Conservation (phyloP, 139 green algal genomes). For the Micromonas pusilla region DNA sequence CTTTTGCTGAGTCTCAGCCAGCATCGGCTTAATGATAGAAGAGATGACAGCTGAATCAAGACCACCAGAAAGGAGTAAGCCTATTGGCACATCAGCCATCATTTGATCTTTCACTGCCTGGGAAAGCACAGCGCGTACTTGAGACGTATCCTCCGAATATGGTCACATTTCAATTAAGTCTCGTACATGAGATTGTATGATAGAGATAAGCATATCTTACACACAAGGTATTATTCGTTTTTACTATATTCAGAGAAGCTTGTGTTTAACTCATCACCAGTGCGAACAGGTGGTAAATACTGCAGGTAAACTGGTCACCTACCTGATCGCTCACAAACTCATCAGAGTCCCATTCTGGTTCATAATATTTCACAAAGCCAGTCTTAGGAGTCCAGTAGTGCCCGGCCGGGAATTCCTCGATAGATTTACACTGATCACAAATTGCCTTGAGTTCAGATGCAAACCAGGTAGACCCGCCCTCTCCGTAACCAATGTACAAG, state of each 20-base stretch:
- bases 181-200: too few relatives aligned
- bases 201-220: too few relatives aligned
- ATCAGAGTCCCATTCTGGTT: constrained; percentile 22
- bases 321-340: not conserved
- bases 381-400: constrained; percentile 24
- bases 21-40: constrained; percentile 43
- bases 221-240: too few relatives aligned
- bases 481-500: constrained; percentile 83
- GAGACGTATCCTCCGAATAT: constrained; percentile 21
- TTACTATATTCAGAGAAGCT: too few relatives aligned
- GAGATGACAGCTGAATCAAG: constrained; percentile 82
- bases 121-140: constrained; percentile 23
- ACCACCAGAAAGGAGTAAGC: constrained; percentile 89
- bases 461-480: constrained; percentile 75
- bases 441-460: constrained; percentile 93
- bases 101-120: constrained; percentile 78
- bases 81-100: constrained; percentile 89
- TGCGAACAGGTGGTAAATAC: too few relatives aligned
- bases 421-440: constrained; percentile 34
- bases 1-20: constrained; percentile 8
- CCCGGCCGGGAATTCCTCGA: constrained; percentile 57
- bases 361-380: constrained; percentile 31
- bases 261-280: too few relatives aligned
- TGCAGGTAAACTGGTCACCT: too few relatives aligned
- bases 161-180: too few relatives aligned